Evolutionary conservation across 495 filamentous ascomycete genomes (phyloP).

Genomic region (Bathelium albidoporum): DNA sequence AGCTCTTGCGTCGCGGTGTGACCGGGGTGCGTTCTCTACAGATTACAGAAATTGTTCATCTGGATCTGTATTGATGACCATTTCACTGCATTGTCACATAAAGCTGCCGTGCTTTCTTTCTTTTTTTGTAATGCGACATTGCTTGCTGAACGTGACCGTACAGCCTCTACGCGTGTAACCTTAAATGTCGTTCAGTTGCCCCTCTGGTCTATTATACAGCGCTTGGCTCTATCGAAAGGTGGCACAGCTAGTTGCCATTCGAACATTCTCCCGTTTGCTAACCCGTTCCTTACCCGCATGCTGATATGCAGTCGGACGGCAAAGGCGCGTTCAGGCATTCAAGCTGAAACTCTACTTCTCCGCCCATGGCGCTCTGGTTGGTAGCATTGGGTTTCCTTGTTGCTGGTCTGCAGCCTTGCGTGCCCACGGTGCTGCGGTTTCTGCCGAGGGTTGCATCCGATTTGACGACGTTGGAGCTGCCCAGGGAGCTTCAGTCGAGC

Average conservation of each 20-base stretch:
- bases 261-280: not conserved
- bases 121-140: not conserved
- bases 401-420: slow-evolving; percentile 21
- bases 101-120: too few relatives aligned
- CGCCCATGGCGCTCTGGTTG: slow-evolving; percentile 39
- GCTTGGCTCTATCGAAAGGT: not conserved
- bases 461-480: slow-evolving; percentile 18
- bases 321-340: not conserved
- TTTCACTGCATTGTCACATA: not conserved
- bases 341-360: slow-evolving; percentile 1
- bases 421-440: slow-evolving; percentile 40
- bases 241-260: not conserved
- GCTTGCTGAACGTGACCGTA: not conserved
- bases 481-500: slow-evolving; percentile 39
- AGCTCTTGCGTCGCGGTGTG: not conserved
- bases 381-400: slow-evolving; percentile 33
- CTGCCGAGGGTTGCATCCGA: slow-evolving; percentile 18
- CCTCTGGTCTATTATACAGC: not conserved
- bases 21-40: not conserved
- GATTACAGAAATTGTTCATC: not conserved
- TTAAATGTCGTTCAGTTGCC: not conserved
- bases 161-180: not conserved
- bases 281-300: not conserved
- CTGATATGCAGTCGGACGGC: not conserved
- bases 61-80: not conserved